Percentiles rank a stretch among this genome's conserved stretches.
Conservation (phyloP, 805 yeast genomes). For the Candida dajiaensis region DNA sequence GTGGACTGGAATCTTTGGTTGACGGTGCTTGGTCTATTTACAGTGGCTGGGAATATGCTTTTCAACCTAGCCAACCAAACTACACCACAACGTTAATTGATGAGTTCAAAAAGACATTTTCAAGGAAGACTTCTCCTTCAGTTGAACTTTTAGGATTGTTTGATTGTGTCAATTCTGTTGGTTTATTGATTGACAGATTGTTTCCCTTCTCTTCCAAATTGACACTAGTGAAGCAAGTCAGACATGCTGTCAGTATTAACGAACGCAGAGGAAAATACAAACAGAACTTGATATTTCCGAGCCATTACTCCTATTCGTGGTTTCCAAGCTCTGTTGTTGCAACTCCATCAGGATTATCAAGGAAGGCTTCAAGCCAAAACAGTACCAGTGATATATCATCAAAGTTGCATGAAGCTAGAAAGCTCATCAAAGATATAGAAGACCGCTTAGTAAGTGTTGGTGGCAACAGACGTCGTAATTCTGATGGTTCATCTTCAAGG, state of each 20-base stretch:
- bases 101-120: slow-evolving; percentile 51
- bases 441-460: neutral
- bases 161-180: slow-evolving; percentile 67
- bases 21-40: slow-evolving; percentile 60
- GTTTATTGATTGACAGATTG: slow-evolving; percentile 47
- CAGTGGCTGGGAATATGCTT: slow-evolving; percentile 52
- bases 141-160: slow-evolving; percentile 61
- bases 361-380: neutral
- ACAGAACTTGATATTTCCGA: slow-evolving; percentile 46
- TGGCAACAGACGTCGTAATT: neutral
- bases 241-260: slow-evolving; percentile 65
- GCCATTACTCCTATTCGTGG: slow-evolving; percentile 30
- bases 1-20: slow-evolving; percentile 51
- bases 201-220: slow-evolving; percentile 53
- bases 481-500: neutral
- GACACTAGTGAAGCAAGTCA: slow-evolving; percentile 46
- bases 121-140: slow-evolving; percentile 33
- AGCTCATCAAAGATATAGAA: slow-evolving; percentile 14
- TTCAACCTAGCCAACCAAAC: slow-evolving; percentile 45
- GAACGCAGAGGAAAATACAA: slow-evolving; percentile 61
- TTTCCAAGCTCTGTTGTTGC: slow-evolving; percentile 18
- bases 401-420: slow-evolving; percentile 10
- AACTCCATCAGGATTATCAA: neutral
- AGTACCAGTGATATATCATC: slow-evolving; percentile 1
- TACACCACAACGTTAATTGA: slow-evolving; percentile 39